Base-by-base conservation (phyloP, 2,329 filamentous ascomycete genomes). In the Colletotrichum sp. region DNA sequence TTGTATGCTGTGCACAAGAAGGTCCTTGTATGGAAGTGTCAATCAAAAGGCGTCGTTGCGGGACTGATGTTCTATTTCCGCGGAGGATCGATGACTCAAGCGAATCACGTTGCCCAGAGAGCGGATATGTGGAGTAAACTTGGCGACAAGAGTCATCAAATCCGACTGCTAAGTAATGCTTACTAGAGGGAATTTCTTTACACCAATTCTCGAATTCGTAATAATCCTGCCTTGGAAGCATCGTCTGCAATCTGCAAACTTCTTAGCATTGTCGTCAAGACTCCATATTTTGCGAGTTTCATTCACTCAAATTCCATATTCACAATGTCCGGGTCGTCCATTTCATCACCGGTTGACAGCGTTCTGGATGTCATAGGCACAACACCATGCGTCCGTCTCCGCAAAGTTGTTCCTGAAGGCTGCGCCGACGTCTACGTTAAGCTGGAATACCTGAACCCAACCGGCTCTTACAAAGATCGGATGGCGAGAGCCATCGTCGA, bases 391-490 rank as follows among this genome's bases (percentile, higher is more conserved):
- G 60, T 77, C 28, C 71, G 64, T 6, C 71, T 78, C 8, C 34
- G 60, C 15, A 66, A 67, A 16, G 57, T 78, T 34, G 60, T 75
- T 4, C 75, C 77, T 7, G 55, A 75, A 12, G 63, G 49, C 8
- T 36, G 77, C 71, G 71, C 77, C 57, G 32, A 69, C 2, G 69
- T 78, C 18, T 75, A 69, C 10, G n/a, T 78, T 21, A 77, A 78
- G 2, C 71, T 78, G 6, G 71, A 78, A n/a, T 66, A 24, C 52
- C 12, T 71, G n/a, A 77, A 77, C 18, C 77, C 77, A 10, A 78
- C 71, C 12, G 75, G 71, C 10, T 75, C 71, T 4, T 70, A 72
- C 36, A 78, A 78, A 39, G 77, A 78, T 26, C 75, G 77, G 8
- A 44, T 77, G 34, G 75, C 77, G 3, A 71, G 34, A 49, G 55